Evolutionary conservation across 2,329 filamentous ascomycete genomes (phyloP).

Genomic region (Lecanicillium sp.): DNA sequence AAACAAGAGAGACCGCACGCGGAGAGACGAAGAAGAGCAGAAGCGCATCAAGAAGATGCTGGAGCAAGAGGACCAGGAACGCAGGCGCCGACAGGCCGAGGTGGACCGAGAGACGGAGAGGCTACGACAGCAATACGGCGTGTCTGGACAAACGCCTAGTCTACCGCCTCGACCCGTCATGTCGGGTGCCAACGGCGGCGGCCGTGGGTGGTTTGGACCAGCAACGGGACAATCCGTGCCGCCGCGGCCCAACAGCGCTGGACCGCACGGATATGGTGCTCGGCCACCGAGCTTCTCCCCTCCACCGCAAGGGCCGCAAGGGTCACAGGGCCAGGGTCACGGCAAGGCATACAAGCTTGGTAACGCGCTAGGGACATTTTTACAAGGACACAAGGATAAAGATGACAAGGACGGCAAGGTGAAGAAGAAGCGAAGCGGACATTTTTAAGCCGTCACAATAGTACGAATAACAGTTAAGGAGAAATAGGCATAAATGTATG

Average conservation of each 20-base stretch:
- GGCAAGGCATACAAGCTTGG: constrained; percentile 7
- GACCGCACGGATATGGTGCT: background rate
- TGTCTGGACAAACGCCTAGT: constrained; percentile 17
- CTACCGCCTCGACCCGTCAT: constrained; percentile 6
- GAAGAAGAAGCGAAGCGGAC: constrained; percentile 10
- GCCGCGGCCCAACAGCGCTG: constrained; percentile 6
- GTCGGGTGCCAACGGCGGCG: background rate
- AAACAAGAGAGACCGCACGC: constrained; percentile 47
- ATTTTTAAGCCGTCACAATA: constrained; percentile 4
- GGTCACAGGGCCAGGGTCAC: background rate
- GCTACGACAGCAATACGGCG: constrained; percentile 60
- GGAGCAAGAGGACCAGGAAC: constrained; percentile 57
- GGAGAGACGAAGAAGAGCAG: constrained; percentile 46
- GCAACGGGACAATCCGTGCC: constrained; percentile 4
- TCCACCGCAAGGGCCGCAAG: constrained; percentile 4
- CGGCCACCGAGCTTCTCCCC: background rate
- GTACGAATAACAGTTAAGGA: too few relatives aligned
- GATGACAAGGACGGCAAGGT: constrained; percentile 8
- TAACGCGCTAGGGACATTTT: constrained; percentile 6
- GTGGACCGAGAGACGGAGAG: constrained; percentile 79
- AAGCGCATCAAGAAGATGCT: constrained; percentile 56
- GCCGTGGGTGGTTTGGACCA: background rate
- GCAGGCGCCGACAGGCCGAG: constrained; percentile 41
- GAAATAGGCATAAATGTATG: too few relatives aligned
- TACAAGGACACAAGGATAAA: constrained; percentile 6